These are phyloP conservation scores for Cladophialophora chaetospira DNA, from an alignment of 2,329 filamentous ascomycete species.

Conservation along the genomic window DNA sequence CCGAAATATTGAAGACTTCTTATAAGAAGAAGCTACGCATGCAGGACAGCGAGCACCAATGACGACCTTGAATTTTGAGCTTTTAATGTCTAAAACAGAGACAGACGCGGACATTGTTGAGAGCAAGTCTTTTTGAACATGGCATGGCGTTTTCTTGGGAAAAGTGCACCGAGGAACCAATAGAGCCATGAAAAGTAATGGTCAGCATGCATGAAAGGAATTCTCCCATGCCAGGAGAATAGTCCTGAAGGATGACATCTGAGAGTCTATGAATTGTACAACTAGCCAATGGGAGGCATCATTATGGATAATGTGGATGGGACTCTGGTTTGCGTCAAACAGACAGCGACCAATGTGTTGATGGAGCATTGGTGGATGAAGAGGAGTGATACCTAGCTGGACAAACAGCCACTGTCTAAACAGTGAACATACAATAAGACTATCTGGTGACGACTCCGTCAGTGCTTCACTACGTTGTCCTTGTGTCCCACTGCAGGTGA, in stretches of 20 bases:
- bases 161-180: slow-evolving; percentile 1
- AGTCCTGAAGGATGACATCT: neutral
- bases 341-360: no score
- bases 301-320: slow-evolving; percentile 1
- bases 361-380: neutral
- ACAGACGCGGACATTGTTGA: slow-evolving; percentile 15
- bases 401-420: neutral
- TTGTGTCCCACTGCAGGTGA: no score
- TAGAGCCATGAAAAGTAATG: slow-evolving; percentile 14
- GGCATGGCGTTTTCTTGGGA: slow-evolving; percentile 26
- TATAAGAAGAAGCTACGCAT: slow-evolving; percentile 24
- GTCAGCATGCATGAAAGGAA: slow-evolving; percentile 15
- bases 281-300: slow-evolving; percentile 25
- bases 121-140: slow-evolving; percentile 21
- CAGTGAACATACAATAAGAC: neutral
- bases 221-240: neutral
- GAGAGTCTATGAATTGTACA: slow-evolving; percentile 13
- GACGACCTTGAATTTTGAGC: slow-evolving; percentile 7
- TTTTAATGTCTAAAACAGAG: slow-evolving; percentile 24
- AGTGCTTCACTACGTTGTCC: neutral
- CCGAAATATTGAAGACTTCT: slow-evolving; percentile 33
- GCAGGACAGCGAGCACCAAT: slow-evolving; percentile 2
- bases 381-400: neutral
- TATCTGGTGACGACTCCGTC: neutral
- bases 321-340: no score